Conservation (phyloP, 192 early-diverging fungal species). For the Dimargaris cristalligena region DNA sequence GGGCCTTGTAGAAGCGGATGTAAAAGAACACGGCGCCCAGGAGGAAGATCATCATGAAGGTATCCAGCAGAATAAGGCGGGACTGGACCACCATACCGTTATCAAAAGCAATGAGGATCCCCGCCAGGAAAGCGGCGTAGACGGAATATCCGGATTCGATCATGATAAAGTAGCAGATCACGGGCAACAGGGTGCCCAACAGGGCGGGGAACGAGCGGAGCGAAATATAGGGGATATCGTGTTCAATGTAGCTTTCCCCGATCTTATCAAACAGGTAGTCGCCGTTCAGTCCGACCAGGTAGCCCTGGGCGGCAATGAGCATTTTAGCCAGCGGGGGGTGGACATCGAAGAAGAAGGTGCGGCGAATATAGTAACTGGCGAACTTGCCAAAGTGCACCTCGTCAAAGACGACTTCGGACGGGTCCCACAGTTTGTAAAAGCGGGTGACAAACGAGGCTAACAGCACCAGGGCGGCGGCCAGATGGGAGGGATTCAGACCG, state of each 20-base stretch:
- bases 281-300: conserved; percentile 82
- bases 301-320: conserved; percentile 67
- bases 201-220: conserved; percentile 64
- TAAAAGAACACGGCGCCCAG: conserved; percentile 69
- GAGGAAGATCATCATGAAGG: conserved; percentile 85
- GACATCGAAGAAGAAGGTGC: conserved; percentile 91
- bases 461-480: conserved; percentile 25
- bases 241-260: conserved; percentile 71
- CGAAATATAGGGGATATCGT: conserved; percentile 79
- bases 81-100: conserved; percentile 82
- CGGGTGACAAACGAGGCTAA: conserved; percentile 39
- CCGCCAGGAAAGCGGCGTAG: conserved; percentile 52
- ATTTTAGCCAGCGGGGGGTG: conserved; percentile 94
- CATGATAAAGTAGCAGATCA: conserved; percentile 68
- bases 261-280: conserved; percentile 91
- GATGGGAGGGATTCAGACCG: background rate
- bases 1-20: conserved; percentile 69
- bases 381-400: conserved; percentile 99
- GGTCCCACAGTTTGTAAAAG: conserved; percentile 51
- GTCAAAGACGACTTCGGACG: conserved; percentile 78
- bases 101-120: conserved; percentile 71
- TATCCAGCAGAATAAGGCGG: conserved; percentile 84
- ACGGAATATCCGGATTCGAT: conserved; percentile 73
- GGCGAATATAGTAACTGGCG: conserved; percentile 74
- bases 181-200: conserved; percentile 59